A percentile compares a stretch with the other conserved stretches of the same genome.
Conservation (phyloP, 129 eudicot genomes). For the Flaveria sonorensis region DNA sequence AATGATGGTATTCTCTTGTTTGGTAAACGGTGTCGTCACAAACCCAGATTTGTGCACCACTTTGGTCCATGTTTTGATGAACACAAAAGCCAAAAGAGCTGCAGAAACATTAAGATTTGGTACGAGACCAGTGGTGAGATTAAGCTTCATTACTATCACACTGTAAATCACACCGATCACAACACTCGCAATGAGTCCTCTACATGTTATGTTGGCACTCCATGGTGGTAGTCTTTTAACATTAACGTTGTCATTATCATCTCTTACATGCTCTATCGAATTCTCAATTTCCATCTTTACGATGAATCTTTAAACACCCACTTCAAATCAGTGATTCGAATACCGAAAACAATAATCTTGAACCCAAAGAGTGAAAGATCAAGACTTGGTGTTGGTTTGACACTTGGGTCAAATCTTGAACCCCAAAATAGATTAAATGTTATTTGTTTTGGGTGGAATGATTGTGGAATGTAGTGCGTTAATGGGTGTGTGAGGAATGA, state of each 20-base stretch:
- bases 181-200: conserved; percentile 73
- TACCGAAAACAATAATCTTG: too few relatives aligned
- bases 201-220: conserved; percentile 66
- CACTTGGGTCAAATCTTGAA: not conserved
- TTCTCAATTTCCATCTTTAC: conserved; percentile 29
- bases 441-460: not conserved
- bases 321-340: not conserved
- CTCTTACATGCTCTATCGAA: conserved; percentile 29
- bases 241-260: conserved; percentile 30
- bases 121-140: conserved; percentile 82
- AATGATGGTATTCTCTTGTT: conserved; percentile 82
- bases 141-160: conserved; percentile 85
- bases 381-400: too few relatives aligned
- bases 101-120: conserved; percentile 94
- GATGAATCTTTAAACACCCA: conserved; percentile 21
- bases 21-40: conserved; percentile 60
- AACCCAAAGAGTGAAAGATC: too few relatives aligned
- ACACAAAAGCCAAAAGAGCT: conserved; percentile 85
- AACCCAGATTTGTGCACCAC: conserved; percentile 59
- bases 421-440: not conserved
- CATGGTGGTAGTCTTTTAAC: conserved; percentile 72
- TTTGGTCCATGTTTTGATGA: conserved; percentile 72
- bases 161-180: conserved; percentile 78
- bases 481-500: conserved; percentile 1
- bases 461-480: conserved; percentile 13